phyloP scores from a whole-genome alignment of 2,329 filamentous ascomycete genomes.

The Seiridium unicorne region DNA sequence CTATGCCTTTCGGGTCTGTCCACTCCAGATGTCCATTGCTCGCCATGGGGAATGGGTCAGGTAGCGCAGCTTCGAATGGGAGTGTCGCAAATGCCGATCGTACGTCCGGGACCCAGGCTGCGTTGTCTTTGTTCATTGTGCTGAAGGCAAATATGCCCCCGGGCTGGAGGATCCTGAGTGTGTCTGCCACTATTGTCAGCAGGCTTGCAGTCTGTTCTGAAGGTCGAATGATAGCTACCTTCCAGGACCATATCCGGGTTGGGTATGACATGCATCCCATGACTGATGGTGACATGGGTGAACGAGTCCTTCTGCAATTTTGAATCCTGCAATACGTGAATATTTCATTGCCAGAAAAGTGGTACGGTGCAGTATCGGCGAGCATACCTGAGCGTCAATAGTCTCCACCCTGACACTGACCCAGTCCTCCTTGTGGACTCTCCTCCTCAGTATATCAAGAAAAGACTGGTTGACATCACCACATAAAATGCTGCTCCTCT shows the following conservation, averaged over 20 bases:
- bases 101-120: conserved; percentile 36
- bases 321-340: conserved; percentile 31
- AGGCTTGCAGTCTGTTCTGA: not conserved
- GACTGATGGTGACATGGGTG: conserved; percentile 43
- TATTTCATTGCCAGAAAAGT: not conserved
- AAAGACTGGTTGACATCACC: conserved; percentile 44
- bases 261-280: conserved; percentile 46
- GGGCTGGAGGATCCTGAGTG: conserved; percentile 35
- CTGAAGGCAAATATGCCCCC: conserved; percentile 38
- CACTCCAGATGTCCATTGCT: conserved; percentile 37
- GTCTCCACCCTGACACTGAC: conserved; percentile 39
- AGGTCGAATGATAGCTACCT: conserved; percentile 20
- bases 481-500: conserved; percentile 44
- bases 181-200: conserved; percentile 25
- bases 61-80: conserved; percentile 36
- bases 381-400: conserved; percentile 45
- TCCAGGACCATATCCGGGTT: conserved; percentile 34
- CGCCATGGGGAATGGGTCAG: conserved; percentile 33
- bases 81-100: conserved; percentile 37
- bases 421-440: conserved; percentile 42
- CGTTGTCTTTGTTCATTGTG: conserved; percentile 28
- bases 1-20: conserved; percentile 37
- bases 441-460: conserved; percentile 36
- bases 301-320: conserved; percentile 35
- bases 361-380: not conserved